Percentiles rank a stretch among this genome's conserved stretches.
Evolutionary conservation across 2,329 filamentous ascomycete species (phyloP).

Genomic region (Cordyceps cicadae): DNA sequence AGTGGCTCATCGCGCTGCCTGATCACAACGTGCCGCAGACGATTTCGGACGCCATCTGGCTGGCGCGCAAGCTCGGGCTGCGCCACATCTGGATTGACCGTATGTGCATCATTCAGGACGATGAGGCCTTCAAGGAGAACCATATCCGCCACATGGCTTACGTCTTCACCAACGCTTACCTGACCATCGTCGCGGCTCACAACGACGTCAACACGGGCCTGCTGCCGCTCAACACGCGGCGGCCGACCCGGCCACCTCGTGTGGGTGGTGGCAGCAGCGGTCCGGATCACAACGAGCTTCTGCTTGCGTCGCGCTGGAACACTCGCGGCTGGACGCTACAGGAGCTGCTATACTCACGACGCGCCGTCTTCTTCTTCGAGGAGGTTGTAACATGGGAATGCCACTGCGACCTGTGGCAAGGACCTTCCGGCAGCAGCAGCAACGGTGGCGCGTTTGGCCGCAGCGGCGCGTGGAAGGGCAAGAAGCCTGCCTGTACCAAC

Average conservation of each 20-base stretch:
- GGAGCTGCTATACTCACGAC: slow-evolving; percentile 34
- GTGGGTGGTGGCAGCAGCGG: slow-evolving; percentile 14
- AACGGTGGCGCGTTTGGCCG: not conserved
- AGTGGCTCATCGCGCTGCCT: slow-evolving; percentile 27
- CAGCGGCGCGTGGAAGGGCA: slow-evolving; percentile 15
- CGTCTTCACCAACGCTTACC: slow-evolving; percentile 36
- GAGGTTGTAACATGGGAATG: slow-evolving; percentile 37
- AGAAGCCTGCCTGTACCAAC: slow-evolving; percentile 25
- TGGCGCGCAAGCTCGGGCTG: slow-evolving; percentile 34
- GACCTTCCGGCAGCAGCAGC: slow-evolving; percentile 13
- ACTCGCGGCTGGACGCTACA: slow-evolving; percentile 36
- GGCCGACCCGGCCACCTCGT: slow-evolving; percentile 19
- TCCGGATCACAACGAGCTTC: slow-evolving; percentile 29
- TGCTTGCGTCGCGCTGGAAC: slow-evolving; percentile 32
- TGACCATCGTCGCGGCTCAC: slow-evolving; percentile 36
- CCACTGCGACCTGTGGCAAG: slow-evolving; percentile 36
- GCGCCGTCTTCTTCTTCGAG: slow-evolving; percentile 36
- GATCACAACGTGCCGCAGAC: slow-evolving; percentile 33
- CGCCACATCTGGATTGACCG: slow-evolving; percentile 39
- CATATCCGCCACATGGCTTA: slow-evolving; percentile 37
- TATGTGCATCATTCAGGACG: slow-evolving; percentile 38
- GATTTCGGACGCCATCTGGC: slow-evolving; percentile 36
- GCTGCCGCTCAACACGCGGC: slow-evolving; percentile 27
- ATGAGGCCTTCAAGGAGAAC: slow-evolving; percentile 29
- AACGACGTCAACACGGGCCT: slow-evolving; percentile 32